Percentiles rank a stretch among this genome's conserved stretches.
Conservation (phyloP, 1,284 basidiomycete species). For the Cryptococcus floricola region DNA sequence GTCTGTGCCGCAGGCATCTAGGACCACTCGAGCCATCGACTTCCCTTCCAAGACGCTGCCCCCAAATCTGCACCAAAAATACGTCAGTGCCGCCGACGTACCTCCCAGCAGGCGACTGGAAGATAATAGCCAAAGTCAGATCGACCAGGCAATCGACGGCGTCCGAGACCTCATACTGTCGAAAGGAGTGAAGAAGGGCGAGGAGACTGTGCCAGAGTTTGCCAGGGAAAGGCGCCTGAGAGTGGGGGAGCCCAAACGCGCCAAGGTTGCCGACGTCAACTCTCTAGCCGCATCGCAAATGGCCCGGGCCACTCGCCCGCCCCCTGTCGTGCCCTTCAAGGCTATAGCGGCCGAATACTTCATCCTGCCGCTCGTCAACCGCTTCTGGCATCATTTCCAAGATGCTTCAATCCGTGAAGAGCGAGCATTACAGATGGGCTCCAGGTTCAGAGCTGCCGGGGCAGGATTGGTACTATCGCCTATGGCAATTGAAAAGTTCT, state of each 20-base stretch:
- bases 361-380: constrained; percentile 79
- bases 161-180: constrained; percentile 36
- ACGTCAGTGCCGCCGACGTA: constrained; percentile 51
- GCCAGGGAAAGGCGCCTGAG: constrained; percentile 71
- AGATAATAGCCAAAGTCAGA: constrained; percentile 13
- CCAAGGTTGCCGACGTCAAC: constrained; percentile 30
- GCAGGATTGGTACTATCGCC: constrained; percentile 75
- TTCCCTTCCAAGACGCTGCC: constrained; percentile 80
- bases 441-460: constrained; percentile 65
- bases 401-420: constrained; percentile 72
- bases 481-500: constrained; percentile 66
- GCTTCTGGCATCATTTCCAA: constrained; percentile 83
- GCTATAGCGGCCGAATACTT: constrained; percentile 78
- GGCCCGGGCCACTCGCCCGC: neutral
- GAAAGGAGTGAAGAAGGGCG: constrained; percentile 35
- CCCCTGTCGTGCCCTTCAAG: constrained; percentile 55
- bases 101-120: neutral
- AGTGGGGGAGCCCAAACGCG: constrained; percentile 48
- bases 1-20: constrained; percentile 52
- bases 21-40: constrained; percentile 33
- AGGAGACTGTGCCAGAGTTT: constrained; percentile 57
- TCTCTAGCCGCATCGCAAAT: constrained; percentile 33
- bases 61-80: constrained; percentile 63
- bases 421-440: constrained; percentile 55
- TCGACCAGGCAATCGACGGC: constrained; percentile 35